Evolutionary conservation across 2,329 filamentous ascomycete genomes (phyloP), one percentile per base, ranked within the genome.

Genomic region (Penicillium sp.): DNA sequence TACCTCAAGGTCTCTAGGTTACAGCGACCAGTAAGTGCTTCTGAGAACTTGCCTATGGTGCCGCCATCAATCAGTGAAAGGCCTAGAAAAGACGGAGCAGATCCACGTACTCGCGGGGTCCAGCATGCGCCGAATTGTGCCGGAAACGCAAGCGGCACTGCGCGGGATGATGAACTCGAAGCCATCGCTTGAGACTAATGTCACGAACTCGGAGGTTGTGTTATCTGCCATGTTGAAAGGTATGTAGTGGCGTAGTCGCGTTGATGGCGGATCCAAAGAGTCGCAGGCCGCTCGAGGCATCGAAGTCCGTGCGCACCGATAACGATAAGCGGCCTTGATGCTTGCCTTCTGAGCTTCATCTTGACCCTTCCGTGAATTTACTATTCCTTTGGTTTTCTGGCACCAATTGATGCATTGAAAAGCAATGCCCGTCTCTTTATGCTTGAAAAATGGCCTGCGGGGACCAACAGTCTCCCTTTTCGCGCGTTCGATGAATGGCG

Each of bases 121-220:
- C 42, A 88, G 70, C 79, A 86, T 86, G 57, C 82, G 79, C 58
- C 80, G 80, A 63, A 88, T 82, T 2, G 83, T 82, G 42, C 79
- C 81, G 4, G 83, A 84, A 51, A 85, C 76, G 63, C 77, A 81
- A 36, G 84, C 85, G 4, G 82, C 79, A 28, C 79, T 83, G 59
- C 84, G 80, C 21, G 81, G 77, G 39, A 88, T 69, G 56, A 86
- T 76, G 68, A 86, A 87, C 57, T 85, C 82, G 65, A 82, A 87
- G 46, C 79, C 83, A 65, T 88, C 85, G 51, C 76, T 79, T 1
- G 84, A 86, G 21, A 86, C 76, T 6, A 88, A 74, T 0, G 85
- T 86, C 48, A 88, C 83, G 63, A 81, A 87, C 55, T 84, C 79
- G 3, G 78, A 51, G 29, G 29, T 39, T n/a, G 44, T 28, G n/a